phyloP scores from a whole-genome alignment of 2,329 filamentous ascomycete genomes.

The Beauveria varroae region DNA sequence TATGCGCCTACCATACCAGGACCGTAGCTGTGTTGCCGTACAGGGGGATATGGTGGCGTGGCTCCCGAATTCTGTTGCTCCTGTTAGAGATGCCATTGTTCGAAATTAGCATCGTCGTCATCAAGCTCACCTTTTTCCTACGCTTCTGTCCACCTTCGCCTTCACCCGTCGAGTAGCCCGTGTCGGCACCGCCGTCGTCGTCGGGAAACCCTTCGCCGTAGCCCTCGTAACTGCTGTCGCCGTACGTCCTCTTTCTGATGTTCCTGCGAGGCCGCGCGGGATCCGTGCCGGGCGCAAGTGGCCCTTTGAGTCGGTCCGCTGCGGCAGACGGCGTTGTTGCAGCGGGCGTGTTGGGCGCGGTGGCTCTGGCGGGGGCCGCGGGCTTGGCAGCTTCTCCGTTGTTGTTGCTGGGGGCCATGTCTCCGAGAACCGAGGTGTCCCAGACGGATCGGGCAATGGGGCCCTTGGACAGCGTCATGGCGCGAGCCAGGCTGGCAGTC shows the following conservation, averaged over 20 bases:
- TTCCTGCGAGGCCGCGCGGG: constrained; percentile 53
- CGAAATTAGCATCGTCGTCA: no score
- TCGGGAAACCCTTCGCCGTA: constrained; percentile 67
- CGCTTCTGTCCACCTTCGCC: constrained; percentile 59
- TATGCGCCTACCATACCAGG: constrained; percentile 52
- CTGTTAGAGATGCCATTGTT: background rate
- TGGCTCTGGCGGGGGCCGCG: constrained; percentile 36
- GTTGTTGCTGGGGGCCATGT: constrained; percentile 37
- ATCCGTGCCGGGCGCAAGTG: constrained; percentile 34
- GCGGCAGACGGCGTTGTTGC: constrained; percentile 24
- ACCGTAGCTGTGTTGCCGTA: constrained; percentile 47
- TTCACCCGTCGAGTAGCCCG: constrained; percentile 65
- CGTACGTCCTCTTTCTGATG: constrained; percentile 68
- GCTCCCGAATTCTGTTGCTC: constrained; percentile 37
- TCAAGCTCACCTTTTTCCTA: constrained; percentile 53
- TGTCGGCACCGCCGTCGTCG: constrained; percentile 51
- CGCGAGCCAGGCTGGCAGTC: constrained; percentile 37
- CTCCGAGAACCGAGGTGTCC: constrained; percentile 52
- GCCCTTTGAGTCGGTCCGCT: constrained; percentile 31
- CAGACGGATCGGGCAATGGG: constrained; percentile 46
- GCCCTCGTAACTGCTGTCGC: constrained; percentile 66
- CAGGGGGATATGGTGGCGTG: constrained; percentile 33
- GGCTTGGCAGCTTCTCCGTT: constrained; percentile 30
- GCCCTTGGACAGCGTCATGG: constrained; percentile 51
- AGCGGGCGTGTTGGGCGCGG: constrained; percentile 46